Evolutionary conservation across 352 stramenopile species (phyloP), one percentile per base, ranked within the genome.

Genomic region (Thalassiosira ordinaria): DNA sequence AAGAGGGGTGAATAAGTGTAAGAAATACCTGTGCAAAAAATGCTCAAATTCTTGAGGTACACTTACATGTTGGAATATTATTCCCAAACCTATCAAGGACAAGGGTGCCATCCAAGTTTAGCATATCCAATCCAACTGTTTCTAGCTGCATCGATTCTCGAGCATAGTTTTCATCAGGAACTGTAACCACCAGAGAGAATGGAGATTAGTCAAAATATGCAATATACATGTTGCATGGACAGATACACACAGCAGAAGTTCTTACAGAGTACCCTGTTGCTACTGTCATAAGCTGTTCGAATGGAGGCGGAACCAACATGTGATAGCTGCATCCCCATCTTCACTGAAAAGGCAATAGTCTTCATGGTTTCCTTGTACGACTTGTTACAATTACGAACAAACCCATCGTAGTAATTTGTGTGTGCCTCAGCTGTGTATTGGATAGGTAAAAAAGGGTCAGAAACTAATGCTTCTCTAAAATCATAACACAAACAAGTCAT

Each of bases 101-200:
- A 6, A 18, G n/a, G 33, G 55, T 85, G 6, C 81, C 81, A 70
- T 88, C 77, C 39, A 75, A 71, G 46, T 88, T 80, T 5, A 86
- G 41, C 56, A 73, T 59, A 18, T 76, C 61, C 51, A 92, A 41
- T n/a, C 85, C 87, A 26, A 92, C 68, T 5, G 73, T 90, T 37
- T 88, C 86, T 1, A 92, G 69, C 61, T 92, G 78, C 76, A 84
- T 81, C 1, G 71, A 37, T 29, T 84, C 46, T 44, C 44, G 16
- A 9, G 72, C 70, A 60, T 73, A 79, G 39, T 79, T 79, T 53
- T 79, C 70, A 29, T 79, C 70, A 0, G 70, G 70, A 41, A 67
- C 44, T 62, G 27, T 51, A 1, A 22, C 47, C 29, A 41, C 11
- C 2, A 16, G 31, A 75, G 22, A 24, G 3, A 33, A 41, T 75